Base-by-base conservation (phyloP, 495 filamentous ascomycete genomes). In the Penicillium soppii region DNA sequence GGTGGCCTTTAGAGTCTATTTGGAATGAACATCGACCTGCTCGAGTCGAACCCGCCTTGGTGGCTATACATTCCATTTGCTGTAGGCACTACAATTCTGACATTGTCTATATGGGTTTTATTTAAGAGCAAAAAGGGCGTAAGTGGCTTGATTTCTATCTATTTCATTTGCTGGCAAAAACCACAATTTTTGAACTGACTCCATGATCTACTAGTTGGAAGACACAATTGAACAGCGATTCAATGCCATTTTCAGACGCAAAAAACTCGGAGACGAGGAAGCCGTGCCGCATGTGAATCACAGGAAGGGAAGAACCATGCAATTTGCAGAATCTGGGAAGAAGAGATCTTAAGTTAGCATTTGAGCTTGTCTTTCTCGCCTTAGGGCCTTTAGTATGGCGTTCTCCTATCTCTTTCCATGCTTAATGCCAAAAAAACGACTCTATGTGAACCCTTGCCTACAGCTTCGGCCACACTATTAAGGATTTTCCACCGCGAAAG, bases 51-150 rank as follows among this genome's bases (percentile, higher is more conserved):
- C 16, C 47, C 23, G 9, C 12, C 47, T 39, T 50, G 47, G 36
- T 50, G 26, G 47, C 22, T 50, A 7, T 50, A 50, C 13, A 50
- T 50, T n/a, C 35, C 10, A 20, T 41, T 41, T 41, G 36, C 47
- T 8, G 16, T 19, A 29, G 26, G 4, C 12, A 50, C 47, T 20
- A 50, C 23, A 1, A 2, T 41, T 4, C 9, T 50, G 37, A 50
- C 47, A 12, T n/a, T 50, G 15, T 20, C 36, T 15, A 15, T 50
- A 21, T 50, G 37, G 47, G 7, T 50, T 4, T 20, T 50, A 2
- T 50, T 50, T 25, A 50, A 50, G 37, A 32, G 7, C 10, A 39
- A 39, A 20, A 21, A 8, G 12, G 36, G 36, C 2, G 36, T 39
- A 21, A 39, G 36, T 39, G 12, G 16, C 36, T 5, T 7, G 29